Conservation (phyloP, 2,329 filamentous ascomycete species). For the Aspergillus sergii region DNA sequence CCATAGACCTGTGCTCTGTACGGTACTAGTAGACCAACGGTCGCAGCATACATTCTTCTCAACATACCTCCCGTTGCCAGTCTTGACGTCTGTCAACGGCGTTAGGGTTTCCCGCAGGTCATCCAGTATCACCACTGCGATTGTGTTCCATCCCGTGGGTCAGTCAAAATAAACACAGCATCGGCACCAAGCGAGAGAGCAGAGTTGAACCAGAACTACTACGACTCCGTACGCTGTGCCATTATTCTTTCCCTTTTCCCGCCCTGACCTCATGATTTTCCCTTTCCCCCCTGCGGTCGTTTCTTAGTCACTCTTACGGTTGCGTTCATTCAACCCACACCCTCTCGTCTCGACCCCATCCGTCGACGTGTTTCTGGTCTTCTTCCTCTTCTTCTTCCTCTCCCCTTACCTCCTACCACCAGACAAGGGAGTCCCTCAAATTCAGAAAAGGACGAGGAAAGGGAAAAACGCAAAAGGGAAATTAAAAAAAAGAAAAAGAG, state of each 20-base stretch:
- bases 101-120: not conserved
- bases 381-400: constrained; percentile 15
- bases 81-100: constrained; percentile 2
- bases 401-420: not conserved
- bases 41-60: constrained; percentile 11
- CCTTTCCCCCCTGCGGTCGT: constrained; percentile 17
- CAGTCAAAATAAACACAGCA: constrained; percentile 40
- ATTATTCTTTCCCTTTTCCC: constrained; percentile 12
- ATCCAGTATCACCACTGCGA: constrained; percentile 9
- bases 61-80: constrained; percentile 13
- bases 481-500: not conserved
- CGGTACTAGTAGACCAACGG: not conserved
- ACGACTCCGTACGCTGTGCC: not conserved
- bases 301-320: constrained; percentile 16
- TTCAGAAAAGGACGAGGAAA: not conserved
- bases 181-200: constrained; percentile 25
- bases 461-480: not conserved
- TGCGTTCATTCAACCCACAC: not conserved
- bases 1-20: not conserved
- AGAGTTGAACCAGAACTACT: constrained; percentile 7
- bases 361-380: constrained; percentile 1
- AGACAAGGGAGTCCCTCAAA: not conserved
- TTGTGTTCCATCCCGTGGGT: constrained; percentile 24
- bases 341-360: not conserved
- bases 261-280: constrained; percentile 16